These are phyloP conservation scores for Verticillium klebahnii DNA, from an alignment of 2,329 filamentous ascomycete genomes.

Conservation along the genomic window DNA sequence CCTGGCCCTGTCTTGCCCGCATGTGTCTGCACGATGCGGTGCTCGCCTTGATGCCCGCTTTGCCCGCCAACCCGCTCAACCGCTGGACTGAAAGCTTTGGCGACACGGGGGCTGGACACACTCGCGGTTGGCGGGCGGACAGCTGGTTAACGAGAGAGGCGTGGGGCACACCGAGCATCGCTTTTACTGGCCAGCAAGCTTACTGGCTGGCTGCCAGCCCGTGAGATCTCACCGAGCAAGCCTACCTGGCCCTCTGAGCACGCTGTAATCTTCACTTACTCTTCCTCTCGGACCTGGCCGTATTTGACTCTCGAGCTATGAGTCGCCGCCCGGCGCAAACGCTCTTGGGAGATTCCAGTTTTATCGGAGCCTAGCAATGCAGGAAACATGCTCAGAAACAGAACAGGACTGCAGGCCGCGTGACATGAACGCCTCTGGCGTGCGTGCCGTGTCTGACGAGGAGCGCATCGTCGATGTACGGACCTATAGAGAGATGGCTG, in stretches of 20 bases:
- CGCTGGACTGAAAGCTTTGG: not conserved
- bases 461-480: no score
- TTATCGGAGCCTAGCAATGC: not conserved
- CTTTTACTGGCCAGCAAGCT: not conserved
- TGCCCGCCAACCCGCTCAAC: not conserved
- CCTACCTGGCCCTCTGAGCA: no score
- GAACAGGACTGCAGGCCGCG: not conserved
- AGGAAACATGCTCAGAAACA: not conserved
- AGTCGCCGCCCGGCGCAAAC: not conserved
- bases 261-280: not conserved
- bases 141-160: no score
- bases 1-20: slow-evolving; percentile 3
- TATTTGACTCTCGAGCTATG: not conserved
- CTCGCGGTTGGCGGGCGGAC: not conserved
- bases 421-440: not conserved
- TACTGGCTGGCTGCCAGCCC: not conserved
- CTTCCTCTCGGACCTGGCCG: not conserved
- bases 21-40: slow-evolving; percentile 2
- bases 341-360: not conserved
- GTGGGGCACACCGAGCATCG: not conserved
- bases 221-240: no score
- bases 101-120: not conserved
- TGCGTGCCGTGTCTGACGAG: no score
- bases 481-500: not conserved
- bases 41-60: not conserved